Evolutionary conservation across 768 basidiomycete genomes (phyloP), one percentile per base, ranked within the genome.

Genomic region (Porphyrellus cyaneotinctus): DNA sequence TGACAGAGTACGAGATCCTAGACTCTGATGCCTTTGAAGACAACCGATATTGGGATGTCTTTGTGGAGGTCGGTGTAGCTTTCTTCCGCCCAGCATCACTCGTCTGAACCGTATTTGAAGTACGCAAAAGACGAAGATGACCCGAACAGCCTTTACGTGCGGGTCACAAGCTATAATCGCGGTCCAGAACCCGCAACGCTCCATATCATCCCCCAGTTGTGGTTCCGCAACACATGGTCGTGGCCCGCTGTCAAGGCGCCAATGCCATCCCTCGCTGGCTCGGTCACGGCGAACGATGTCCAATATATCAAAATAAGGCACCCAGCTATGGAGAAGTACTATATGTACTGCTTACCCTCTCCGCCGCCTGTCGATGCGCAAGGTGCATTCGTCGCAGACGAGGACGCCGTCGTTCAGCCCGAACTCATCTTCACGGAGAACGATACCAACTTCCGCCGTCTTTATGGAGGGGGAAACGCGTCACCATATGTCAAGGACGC

Each of bases 191-290:
- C 92, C 2, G 94, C 95, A 17, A 95, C 87, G 24, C 74, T 99
- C 52, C 97, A 99, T 68, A 80, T 99, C 61, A 78, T 99, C 35
- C 97, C 97, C 22, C 95, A 97, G 61, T 75, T 98, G 38, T 97
- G 91, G 88, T 99, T 97, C 75, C 85, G 92, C 20, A 99, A 99
- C 69, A 95, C 91, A 28, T 99, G 97, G 97, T 97, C 97, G 1
- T 99, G 97, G 97, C 76, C 80, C 10, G 58, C 76, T 11, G 79
- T 84, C 33, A 82, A 82, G 53, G 87, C 87, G 8, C 73, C 78
- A 1, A 82, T 82, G 73, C 86, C 88, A 32, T 74, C 70, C 9
- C 71, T 92, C 60, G 74, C 70, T 33, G 82, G 78, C 5, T 81
- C 83, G 5, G 65, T 52, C 20, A 71, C 78, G 37, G 75, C 78